Percentiles rank a stretch among this genome's conserved stretches.
phyloP scores from a whole-genome alignment of 192 early-diverging fungal genomes.

The Radiomyces spectabilis region DNA sequence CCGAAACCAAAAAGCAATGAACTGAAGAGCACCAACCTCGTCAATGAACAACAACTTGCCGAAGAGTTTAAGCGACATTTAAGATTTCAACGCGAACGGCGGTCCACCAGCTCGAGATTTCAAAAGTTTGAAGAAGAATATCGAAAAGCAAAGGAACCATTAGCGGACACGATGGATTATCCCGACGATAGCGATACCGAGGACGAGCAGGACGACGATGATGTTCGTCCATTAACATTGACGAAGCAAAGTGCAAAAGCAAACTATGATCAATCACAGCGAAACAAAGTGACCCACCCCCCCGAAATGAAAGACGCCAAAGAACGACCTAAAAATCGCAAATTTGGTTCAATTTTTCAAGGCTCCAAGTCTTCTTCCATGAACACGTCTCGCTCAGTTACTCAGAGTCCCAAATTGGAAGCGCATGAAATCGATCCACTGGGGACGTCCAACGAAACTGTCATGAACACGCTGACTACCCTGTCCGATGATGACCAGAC shows the following conservation, averaged over 20 bases:
- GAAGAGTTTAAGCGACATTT: slow-evolving; percentile 8
- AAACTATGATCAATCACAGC: too few species aligned
- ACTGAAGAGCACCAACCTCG: not conserved
- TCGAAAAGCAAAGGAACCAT: not conserved
- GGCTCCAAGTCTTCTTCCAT: too few species aligned
- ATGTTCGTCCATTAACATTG: too few species aligned
- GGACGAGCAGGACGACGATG: not conserved
- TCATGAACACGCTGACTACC: not conserved
- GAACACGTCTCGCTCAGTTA: too few species aligned
- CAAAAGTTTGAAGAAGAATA: slow-evolving; percentile 10
- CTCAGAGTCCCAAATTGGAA: not conserved
- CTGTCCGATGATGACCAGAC: slow-evolving; percentile 16
- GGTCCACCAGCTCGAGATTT: slow-evolving; percentile 5
- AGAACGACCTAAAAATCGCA: too few species aligned
- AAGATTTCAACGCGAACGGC: slow-evolving; percentile 11
- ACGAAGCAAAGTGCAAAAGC: too few species aligned
- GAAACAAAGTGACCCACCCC: too few species aligned
- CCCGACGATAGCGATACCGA: slow-evolving; percentile 4
- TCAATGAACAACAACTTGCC: not conserved
- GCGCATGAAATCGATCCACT: not conserved
- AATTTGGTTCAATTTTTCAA: too few species aligned
- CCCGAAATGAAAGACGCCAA: too few species aligned
- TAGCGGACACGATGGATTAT: not conserved
- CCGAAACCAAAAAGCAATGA: not conserved
- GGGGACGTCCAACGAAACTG: not conserved